A percentile compares a stretch with the other conserved stretches of the same genome.
Evolutionary conservation across 768 basidiomycete species (phyloP).

Genomic region (Mycena chlorophos): DNA sequence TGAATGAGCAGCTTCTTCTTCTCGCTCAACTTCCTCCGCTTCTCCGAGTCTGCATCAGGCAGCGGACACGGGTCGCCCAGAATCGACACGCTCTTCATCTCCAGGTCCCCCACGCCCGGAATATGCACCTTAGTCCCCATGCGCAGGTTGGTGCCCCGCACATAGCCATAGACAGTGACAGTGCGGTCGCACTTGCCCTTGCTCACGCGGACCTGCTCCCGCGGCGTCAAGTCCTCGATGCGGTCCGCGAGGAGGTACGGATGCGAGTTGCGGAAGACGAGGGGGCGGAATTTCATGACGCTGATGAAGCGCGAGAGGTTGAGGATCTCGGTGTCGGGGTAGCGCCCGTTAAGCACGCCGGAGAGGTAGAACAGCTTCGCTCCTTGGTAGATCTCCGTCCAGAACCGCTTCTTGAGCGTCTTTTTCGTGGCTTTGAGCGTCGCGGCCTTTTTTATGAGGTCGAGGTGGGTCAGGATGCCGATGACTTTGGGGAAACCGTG

Average conservation of each 20-base stretch:
- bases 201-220: slow-evolving; percentile 73
- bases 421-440: slow-evolving; percentile 91
- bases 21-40: slow-evolving; percentile 88
- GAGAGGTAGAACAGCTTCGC: slow-evolving; percentile 98
- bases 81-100: slow-evolving; percentile 67
- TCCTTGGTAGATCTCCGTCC: slow-evolving; percentile 99
- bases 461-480: slow-evolving; percentile 92
- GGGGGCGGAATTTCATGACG: slow-evolving; percentile 98
- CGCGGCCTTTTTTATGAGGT: slow-evolving; percentile 90
- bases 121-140: slow-evolving; percentile 83
- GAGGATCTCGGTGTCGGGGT: slow-evolving; percentile 94
- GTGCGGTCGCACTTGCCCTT: slow-evolving; percentile 93
- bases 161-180: slow-evolving; percentile 91
- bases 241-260: slow-evolving; percentile 95
- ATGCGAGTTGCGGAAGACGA: slow-evolving; percentile 93
- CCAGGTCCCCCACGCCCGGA: slow-evolving; percentile 91
- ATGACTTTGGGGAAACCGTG: slow-evolving; percentile 99
- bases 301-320: slow-evolving; percentile 95
- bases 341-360: slow-evolving; percentile 94
- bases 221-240: slow-evolving; percentile 89
- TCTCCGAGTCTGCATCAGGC: slow-evolving; percentile 89
- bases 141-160: slow-evolving; percentile 85
- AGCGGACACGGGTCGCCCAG: slow-evolving; percentile 96
- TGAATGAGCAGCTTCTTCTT: slow-evolving; percentile 91
- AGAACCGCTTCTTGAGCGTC: slow-evolving; percentile 94